Base-by-base conservation (phyloP, 805 yeast species). In the Ogataea pini region DNA sequence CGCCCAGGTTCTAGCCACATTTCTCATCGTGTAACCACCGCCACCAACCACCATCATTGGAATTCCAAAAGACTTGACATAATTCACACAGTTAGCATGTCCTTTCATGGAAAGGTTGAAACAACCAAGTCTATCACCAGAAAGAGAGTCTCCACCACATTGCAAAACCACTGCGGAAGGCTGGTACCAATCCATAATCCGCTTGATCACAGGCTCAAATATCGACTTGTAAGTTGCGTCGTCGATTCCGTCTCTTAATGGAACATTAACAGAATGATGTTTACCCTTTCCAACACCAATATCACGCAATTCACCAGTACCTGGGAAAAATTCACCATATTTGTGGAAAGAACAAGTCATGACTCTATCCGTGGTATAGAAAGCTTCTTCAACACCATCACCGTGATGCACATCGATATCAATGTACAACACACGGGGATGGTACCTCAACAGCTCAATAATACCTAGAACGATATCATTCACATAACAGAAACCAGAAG, bases 1-100 rank as follows among this genome's bases (percentile, higher is more conserved):
- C 2, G 96, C 81, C 98, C 99, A 92, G 10, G 96, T 79, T 57
- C 99, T 76, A 4, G 97, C 89, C 42, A 94, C 99, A 65, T 94
- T 94, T 66, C 97, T 79, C 79, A 96, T 95, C 2, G 99, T 94
- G 71, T 94, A 94, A 17, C 99, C 99, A 58, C 99, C 99, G 42
- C 99, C 99, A 34, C 99, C 99, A 17, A 94, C 76, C 25, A 94
- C 96, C 84, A 94, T 79, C 78, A 89, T 72, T 8, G 99, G 98
- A 14, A 94, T 77, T 41, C 88, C 87, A 63, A 92, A 89, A 7
- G 87, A 78, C 65, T 86, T 87, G 44, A 91, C 89, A 69, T 81
- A 92, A 58, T 85, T 83, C 44, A 92, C 89, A 73, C 99, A 94
- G 68, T 92, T 95, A 34, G 97, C 98, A 66, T 95, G 99, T 0